A percentile compares a stretch with the other conserved stretches of the same genome.
Conservation (phyloP, 2,329 filamentous ascomycete species). For the Nothomitra cinnamomea region DNA sequence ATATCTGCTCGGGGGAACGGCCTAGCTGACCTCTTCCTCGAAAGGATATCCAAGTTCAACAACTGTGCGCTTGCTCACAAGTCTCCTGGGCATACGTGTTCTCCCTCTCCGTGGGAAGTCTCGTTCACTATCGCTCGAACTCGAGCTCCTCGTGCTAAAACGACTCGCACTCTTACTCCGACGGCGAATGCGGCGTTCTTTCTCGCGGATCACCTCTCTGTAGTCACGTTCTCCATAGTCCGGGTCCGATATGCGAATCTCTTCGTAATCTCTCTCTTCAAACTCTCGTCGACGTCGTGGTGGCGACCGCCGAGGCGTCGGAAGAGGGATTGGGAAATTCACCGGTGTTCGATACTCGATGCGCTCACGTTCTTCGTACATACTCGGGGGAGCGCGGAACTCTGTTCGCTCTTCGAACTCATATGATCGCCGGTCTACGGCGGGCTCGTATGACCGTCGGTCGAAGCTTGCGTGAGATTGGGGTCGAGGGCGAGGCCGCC, state of each 20-base stretch:
- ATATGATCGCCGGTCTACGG: conserved; percentile 57
- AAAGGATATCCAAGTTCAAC: conserved; percentile 76
- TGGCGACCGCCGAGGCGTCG: conserved; percentile 37
- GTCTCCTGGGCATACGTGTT: conserved; percentile 66
- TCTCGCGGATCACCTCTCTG: conserved; percentile 38
- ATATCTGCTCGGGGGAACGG: conserved; percentile 2
- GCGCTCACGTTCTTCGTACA: conserved; percentile 24
- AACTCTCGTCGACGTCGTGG: conserved; percentile 35
- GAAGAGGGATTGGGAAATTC: conserved; percentile 49
- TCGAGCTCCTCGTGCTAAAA: conserved; percentile 14
- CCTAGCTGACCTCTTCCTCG: conserved; percentile 54
- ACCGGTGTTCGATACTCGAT: conserved; percentile 47
- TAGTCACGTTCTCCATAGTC: conserved; percentile 60
- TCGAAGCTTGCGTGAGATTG: conserved; percentile 78
- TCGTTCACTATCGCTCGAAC: conserved; percentile 28
- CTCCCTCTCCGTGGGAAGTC: conserved; percentile 71
- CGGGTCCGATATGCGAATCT: conserved; percentile 50
- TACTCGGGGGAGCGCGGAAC: too few relatives aligned
- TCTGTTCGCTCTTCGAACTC: conserved; percentile 9
- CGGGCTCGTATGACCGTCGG: conserved; percentile 47
- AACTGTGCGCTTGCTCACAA: conserved; percentile 67
- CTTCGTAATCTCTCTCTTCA: conserved; percentile 42
- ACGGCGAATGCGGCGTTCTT: conserved; percentile 26
- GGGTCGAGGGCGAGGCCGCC: conserved; percentile 41
- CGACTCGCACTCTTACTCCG: conserved; percentile 21